Evolutionary conservation across 768 basidiomycete genomes (phyloP).

Genomic region (Boletus sp.): DNA sequence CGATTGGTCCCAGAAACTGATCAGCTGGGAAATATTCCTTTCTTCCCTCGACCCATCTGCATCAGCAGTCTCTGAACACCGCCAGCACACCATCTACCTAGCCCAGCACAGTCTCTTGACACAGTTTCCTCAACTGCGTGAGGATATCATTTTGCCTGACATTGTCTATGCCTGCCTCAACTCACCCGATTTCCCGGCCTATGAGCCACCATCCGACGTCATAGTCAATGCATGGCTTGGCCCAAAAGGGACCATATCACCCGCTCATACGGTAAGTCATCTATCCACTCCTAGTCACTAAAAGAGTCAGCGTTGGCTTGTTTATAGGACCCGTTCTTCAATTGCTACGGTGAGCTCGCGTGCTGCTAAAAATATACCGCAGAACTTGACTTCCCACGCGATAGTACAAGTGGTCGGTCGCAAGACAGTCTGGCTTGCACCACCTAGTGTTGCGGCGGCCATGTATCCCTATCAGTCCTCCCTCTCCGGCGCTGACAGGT

Average conservation of each 20-base stretch:
- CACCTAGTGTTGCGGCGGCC: conserved; percentile 49
- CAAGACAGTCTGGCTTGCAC: conserved; percentile 92
- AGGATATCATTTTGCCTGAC: conserved; percentile 83
- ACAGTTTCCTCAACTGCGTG: conserved; percentile 77
- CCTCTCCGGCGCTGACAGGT: conserved; percentile 10
- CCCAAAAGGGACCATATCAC: conserved; percentile 73
- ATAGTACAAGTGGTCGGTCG: conserved; percentile 83
- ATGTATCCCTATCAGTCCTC: conserved; percentile 58
- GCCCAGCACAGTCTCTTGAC: conserved; percentile 85
- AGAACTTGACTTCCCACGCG: conserved; percentile 4
- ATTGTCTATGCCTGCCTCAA: conserved; percentile 72
- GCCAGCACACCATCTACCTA: conserved; percentile 58
- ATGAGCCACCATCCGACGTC: conserved; percentile 62
- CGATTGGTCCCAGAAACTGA: conserved; percentile 78
- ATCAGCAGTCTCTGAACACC: conserved; percentile 17
- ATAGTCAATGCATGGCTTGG: conserved; percentile 83
- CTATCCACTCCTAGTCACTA: conserved; percentile 7
- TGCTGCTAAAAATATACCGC: background rate
- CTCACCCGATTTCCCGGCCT: conserved; percentile 44
- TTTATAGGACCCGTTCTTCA: conserved; percentile 86
- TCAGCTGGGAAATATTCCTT: conserved; percentile 78
- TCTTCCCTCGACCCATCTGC: conserved; percentile 31
- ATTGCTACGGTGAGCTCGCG: conserved; percentile 68
- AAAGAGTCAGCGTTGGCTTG: conserved; percentile 4
- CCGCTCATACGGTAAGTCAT: conserved; percentile 75